Evolutionary conservation across 805 yeast species (phyloP).

Genomic region (Ogataea nonfermentans): DNA sequence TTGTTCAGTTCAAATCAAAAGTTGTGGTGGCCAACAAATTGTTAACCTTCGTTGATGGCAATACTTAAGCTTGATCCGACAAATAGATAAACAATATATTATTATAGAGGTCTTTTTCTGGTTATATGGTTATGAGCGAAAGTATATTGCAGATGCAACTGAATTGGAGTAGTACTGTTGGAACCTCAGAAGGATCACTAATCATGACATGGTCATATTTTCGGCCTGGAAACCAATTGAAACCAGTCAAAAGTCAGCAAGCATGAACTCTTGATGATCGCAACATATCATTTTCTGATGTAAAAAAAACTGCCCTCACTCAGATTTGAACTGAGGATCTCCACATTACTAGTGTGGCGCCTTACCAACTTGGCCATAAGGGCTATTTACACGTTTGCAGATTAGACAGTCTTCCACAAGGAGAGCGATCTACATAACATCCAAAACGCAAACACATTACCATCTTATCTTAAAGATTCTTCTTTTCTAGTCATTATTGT

Average conservation of each 20-base stretch:
- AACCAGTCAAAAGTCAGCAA: no score
- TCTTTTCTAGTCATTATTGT: not conserved
- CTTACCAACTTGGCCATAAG: constrained; percentile 37
- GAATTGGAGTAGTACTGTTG: no score
- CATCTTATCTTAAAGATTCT: not conserved
- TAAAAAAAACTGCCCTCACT: constrained; percentile 31
- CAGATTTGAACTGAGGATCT: constrained; percentile 37
- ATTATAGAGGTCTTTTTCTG: constrained; percentile 1
- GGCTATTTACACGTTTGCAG: constrained; percentile 17
- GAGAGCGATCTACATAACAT: no score
- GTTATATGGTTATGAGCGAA: constrained; percentile 7
- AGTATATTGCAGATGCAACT: not conserved
- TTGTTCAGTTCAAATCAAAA: not conserved
- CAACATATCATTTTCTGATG: no score
- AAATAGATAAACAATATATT: constrained; percentile 6
- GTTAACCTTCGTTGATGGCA: not conserved
- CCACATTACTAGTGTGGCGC: constrained; percentile 38
- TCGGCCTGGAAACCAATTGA: no score
- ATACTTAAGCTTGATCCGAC: constrained; percentile 2
- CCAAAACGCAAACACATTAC: not conserved
- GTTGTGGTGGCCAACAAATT: no score
- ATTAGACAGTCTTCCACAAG: not conserved
- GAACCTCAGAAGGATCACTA: no score
- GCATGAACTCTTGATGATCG: no score
- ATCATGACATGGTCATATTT: no score